Conservation (phyloP, 495 filamentous ascomycete genomes). For the Neurospora africana region DNA sequence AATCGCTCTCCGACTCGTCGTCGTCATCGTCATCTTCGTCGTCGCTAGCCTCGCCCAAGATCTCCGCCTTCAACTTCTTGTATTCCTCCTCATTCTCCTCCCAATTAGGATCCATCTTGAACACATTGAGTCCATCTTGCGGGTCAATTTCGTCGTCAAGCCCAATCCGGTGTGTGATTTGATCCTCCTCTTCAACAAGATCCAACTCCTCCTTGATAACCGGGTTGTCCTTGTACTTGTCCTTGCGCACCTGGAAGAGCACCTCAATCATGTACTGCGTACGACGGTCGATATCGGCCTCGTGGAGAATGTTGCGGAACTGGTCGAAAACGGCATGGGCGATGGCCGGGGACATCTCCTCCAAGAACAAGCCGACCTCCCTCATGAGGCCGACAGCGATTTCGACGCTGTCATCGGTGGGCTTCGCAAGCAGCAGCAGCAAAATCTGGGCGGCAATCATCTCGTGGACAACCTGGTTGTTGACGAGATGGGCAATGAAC, state of each 20-base stretch:
- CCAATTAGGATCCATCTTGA: conserved; percentile 86
- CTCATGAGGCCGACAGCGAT: conserved; percentile 87
- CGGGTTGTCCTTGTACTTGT: conserved; percentile 90
- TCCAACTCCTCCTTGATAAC: conserved; percentile 88
- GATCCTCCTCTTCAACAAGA: conserved; percentile 92
- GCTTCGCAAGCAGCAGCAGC: conserved; percentile 77
- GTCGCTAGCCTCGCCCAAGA: conserved; percentile 82
- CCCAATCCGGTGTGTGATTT: conserved; percentile 76
- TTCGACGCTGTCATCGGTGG: conserved; percentile 95
- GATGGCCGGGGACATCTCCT: conserved; percentile 83
- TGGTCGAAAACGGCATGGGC: conserved; percentile 88
- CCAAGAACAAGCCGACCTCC: conserved; percentile 85
- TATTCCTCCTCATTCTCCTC: conserved; percentile 88
- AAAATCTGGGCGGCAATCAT: conserved; percentile 86
- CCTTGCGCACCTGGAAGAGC: conserved; percentile 91
- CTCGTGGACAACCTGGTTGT: conserved; percentile 91
- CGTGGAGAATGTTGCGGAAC: conserved; percentile 87
- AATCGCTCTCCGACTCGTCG: conserved; percentile 63
- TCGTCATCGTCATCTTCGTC: conserved; percentile 61
- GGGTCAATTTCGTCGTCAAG: conserved; percentile 75
- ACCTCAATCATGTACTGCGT: conserved; percentile 99
- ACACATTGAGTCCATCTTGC: conserved; percentile 82
- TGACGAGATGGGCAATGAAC: conserved; percentile 90
- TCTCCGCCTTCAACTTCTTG: conserved; percentile 79
- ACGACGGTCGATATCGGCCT: conserved; percentile 89